Base-by-base conservation (phyloP, 2,329 filamentous ascomycete species). In the Lachnellula hyalina region DNA sequence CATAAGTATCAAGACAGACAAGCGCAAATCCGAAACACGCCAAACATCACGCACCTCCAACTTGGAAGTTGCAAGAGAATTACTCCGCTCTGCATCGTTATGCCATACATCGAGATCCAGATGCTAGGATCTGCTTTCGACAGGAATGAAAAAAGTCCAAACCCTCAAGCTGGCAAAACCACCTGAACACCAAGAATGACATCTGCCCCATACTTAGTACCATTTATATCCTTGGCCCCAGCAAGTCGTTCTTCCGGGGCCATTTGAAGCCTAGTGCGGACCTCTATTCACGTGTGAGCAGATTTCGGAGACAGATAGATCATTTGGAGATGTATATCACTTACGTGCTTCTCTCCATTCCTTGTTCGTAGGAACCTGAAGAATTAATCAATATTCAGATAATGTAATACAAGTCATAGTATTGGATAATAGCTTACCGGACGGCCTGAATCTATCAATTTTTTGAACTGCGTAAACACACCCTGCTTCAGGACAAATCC, bases 401-500 rank as follows among this genome's bases (percentile, higher is more conserved):
- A 17, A 4, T 15, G 3, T 14, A 17, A 4, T 15, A 32, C 15
- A n/a, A 21, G 23, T 19, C 14, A 3, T 14, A 15, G 9, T 21
- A 34, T 41, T 3, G 7, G 25, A 34, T 11, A 28, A 3, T 32
- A n/a, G n/a, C 49, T 53, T 45, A 58, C 58, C 6, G 73, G 68
- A 21, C 71, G 60, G 5, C 73, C 75, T 41, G 71, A 56, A 1
- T 67, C 65, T 0, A 72, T 77, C 17, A 72, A 70, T 17, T 65
- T 68, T 63, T 74, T 75, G 65, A 75, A 77, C 45, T 76, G 73
- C 38, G 70, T 71, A 63, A 75, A 77, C 3, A 77, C 70, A 2
- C 74, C 75, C 59, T 77, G 74, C 4, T 72, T 69, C 32, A 71
- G 62, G 28, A 77, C 67, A 17, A 73, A 77, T 35, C 74, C 75